Base-by-base conservation (phyloP, 1,284 basidiomycete species). In the Leccinum angustisporum region DNA sequence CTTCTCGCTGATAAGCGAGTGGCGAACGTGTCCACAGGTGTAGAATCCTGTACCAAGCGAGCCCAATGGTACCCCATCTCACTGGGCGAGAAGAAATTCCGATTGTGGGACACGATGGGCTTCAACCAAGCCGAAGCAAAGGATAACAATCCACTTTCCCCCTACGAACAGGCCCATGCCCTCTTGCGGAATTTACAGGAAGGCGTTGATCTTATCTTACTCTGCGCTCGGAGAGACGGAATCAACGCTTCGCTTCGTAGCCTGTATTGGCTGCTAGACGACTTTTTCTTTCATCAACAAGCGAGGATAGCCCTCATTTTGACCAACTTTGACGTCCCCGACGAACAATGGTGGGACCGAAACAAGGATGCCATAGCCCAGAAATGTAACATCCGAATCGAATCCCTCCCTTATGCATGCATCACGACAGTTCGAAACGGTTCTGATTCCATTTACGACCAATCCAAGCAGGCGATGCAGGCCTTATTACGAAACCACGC, bases 221-320 rank as follows among this genome's bases (percentile, higher is more conserved):
- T 71, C 56, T 71, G 70, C 31, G 59, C 71, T 18, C 69, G 66
- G 27, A 72, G 61, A 55, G 72, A 71, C 18, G 61, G 57, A 1
- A 60, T 71, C 63, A 73, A 62, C 13, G 65, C 72, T 5, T 72
- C 72, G 2, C 61, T 74, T 52, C 66, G 69, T 16, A 66, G 51
- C 14, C 69, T 71, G 36, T 72, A 72, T 54, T 71, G 72, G 71
- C 50, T 71, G 8, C 52, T 71, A 54, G 56, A 73, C 40, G 60
- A 58, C 51, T 65, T 71, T 56, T 72, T 71, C 63, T 72, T 72
- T 43, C 43, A 60, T 18, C 70, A 69, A 16, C 64, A 57, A 5
- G 73, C 74, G 2, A 76, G 70, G 16, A 70, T 79, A 56, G 75
- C 74, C 40, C 62, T 78, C 27, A 66, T 77, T 54, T 63, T 79